Evolutionary conservation across 2,329 filamentous ascomycete genomes (phyloP).

Genomic region (Aspergillus sp.): DNA sequence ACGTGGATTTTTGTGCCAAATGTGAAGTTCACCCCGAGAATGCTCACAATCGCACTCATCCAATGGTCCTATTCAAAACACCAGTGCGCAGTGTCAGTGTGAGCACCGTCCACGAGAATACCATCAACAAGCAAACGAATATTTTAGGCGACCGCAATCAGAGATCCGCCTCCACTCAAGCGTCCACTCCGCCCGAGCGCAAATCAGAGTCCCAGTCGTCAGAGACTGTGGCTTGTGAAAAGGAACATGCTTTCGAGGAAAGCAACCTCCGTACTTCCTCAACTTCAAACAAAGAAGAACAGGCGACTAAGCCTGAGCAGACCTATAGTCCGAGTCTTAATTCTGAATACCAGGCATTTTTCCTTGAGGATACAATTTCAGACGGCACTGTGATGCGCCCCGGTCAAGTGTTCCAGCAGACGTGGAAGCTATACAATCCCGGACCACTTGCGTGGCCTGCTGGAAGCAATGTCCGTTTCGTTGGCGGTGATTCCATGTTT

Average conservation of each 20-base stretch:
- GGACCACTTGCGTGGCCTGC: conserved; percentile 79
- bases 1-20: conserved; percentile 90
- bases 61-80: conserved; percentile 94
- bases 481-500: conserved; percentile 96
- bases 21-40: conserved; percentile 88
- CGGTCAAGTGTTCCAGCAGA: conserved; percentile 78
- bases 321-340: conserved; percentile 34
- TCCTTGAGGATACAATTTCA: conserved; percentile 72
- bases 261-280: conserved; percentile 44
- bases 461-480: conserved; percentile 86
- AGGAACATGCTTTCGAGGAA: conserved; percentile 1
- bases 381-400: conserved; percentile 74
- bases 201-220: conserved; percentile 8
- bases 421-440: conserved; percentile 86
- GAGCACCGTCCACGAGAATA: conserved; percentile 77
- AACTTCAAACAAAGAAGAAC: conserved; percentile 33
- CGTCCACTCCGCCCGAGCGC: conserved; percentile 53
- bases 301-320: conserved; percentile 15
- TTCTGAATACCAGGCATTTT: conserved; percentile 59
- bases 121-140: conserved; percentile 60
- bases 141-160: conserved; percentile 66
- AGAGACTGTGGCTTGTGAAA: conserved; percentile 4
- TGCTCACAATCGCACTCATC: conserved; percentile 91
- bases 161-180: conserved; percentile 43
- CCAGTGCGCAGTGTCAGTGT: conserved; percentile 86